phyloP scores from a whole-genome alignment of 169 alveolate genomes.

The Eimeria zaria region DNA sequence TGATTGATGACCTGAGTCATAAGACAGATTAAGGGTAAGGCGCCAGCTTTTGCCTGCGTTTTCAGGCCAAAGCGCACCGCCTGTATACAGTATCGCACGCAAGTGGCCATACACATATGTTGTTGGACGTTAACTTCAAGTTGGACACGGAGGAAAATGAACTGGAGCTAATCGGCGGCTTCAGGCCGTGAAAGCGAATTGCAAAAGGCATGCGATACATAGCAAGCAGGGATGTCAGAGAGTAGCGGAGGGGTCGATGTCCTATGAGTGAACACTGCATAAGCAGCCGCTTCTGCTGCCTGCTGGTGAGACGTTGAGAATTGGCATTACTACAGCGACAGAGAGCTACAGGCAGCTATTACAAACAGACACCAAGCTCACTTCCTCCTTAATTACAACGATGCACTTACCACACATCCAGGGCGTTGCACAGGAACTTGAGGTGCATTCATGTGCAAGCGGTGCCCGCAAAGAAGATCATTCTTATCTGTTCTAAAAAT shows the following conservation, averaged over 20 bases:
- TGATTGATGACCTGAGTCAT: not conserved
- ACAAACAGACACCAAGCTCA: not conserved
- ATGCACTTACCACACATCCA: not conserved
- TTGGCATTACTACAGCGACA: not conserved
- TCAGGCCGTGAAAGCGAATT: not conserved
- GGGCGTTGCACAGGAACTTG: not conserved
- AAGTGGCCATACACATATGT: not conserved
- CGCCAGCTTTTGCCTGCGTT: not conserved
- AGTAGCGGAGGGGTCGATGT: not conserved
- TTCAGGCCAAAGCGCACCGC: not conserved
- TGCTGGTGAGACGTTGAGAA: not conserved
- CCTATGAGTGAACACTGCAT: not conserved
- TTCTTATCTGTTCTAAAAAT: not conserved
- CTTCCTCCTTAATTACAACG: slow-evolving; percentile 4
- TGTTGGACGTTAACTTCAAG: not conserved
- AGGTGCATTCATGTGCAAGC: not conserved
- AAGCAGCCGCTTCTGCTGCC: not conserved
- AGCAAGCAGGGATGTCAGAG: not conserved
- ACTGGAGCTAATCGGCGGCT: not conserved
- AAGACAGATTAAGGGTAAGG: not conserved
- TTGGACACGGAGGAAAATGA: not conserved
- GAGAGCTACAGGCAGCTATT: not conserved
- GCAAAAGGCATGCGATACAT: not conserved
- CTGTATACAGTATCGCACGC: not conserved
- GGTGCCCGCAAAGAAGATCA: not conserved